phyloP scores from a whole-genome alignment of 2,329 filamentous ascomycete species.

The Colletotrichum agaves region DNA sequence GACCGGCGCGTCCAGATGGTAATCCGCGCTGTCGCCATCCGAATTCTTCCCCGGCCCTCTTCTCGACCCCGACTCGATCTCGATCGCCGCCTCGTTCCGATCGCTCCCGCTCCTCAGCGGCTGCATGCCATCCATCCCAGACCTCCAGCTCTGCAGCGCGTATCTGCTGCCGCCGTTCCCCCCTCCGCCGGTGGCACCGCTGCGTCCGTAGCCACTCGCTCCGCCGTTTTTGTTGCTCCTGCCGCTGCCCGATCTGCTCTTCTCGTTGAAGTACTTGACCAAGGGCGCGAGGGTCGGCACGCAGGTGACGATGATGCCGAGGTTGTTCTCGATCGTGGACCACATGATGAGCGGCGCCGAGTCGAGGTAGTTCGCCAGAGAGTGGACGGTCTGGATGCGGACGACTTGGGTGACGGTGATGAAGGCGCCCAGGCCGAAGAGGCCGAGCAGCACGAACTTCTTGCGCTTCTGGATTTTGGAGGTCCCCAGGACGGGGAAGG shows the following conservation, averaged over 20 bases:
- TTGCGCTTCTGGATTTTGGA: conserved; percentile 52
- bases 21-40: conserved; percentile 31
- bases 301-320: conserved; percentile 56
- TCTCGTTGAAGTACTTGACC: conserved; percentile 49
- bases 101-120: conserved; percentile 38
- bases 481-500: conserved; percentile 52
- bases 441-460: conserved; percentile 54
- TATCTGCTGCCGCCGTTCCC: conserved; percentile 38
- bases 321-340: conserved; percentile 57
- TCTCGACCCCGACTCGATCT: neutral
- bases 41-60: conserved; percentile 12
- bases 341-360: conserved; percentile 55
- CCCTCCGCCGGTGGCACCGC: neutral
- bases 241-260: conserved; percentile 37
- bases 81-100: conserved; percentile 16
- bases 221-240: conserved; percentile 37
- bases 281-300: conserved; percentile 57
- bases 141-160: conserved; percentile 44
- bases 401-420: conserved; percentile 62
- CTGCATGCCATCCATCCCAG: conserved; percentile 40
- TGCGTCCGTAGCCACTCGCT: conserved; percentile 36
- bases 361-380: conserved; percentile 57
- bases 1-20: conserved; percentile 4
- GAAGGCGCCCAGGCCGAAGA: conserved; percentile 62
- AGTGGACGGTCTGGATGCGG: conserved; percentile 59